Conservation (phyloP, 805 yeast genomes). For the Clavispora carvajalis region DNA sequence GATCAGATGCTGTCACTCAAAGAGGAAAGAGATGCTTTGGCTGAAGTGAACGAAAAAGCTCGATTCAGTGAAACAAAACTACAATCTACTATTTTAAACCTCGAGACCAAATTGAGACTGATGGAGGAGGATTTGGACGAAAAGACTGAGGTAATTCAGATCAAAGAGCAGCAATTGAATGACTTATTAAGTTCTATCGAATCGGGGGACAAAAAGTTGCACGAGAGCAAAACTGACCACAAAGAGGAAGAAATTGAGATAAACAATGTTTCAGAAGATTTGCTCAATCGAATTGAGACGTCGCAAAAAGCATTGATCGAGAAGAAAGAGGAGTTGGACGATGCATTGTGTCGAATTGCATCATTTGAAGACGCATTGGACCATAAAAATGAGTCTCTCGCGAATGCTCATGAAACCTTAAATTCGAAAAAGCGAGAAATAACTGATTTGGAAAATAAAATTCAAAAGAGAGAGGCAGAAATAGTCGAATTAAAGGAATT, state of each 20-base stretch:
- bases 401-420: background rate
- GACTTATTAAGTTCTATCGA: background rate
- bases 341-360: background rate
- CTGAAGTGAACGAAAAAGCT: background rate
- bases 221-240: background rate
- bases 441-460: no score
- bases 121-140: background rate
- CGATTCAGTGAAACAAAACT: background rate
- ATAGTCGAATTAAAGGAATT: constrained; percentile 1
- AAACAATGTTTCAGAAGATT: background rate
- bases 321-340: background rate
- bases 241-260: background rate
- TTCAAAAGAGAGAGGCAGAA: constrained; percentile 1
- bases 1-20: background rate
- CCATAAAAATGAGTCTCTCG: background rate
- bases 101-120: background rate
- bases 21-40: background rate
- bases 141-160: constrained; percentile 1
- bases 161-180: background rate
- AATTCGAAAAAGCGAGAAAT: no score
- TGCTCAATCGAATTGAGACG: background rate
- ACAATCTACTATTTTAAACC: background rate
- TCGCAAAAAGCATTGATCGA: background rate
- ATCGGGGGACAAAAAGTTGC: background rate
- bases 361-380: background rate